Base-by-base conservation (phyloP, 2,329 filamentous ascomycete species). In the Anthostomella pinea region DNA sequence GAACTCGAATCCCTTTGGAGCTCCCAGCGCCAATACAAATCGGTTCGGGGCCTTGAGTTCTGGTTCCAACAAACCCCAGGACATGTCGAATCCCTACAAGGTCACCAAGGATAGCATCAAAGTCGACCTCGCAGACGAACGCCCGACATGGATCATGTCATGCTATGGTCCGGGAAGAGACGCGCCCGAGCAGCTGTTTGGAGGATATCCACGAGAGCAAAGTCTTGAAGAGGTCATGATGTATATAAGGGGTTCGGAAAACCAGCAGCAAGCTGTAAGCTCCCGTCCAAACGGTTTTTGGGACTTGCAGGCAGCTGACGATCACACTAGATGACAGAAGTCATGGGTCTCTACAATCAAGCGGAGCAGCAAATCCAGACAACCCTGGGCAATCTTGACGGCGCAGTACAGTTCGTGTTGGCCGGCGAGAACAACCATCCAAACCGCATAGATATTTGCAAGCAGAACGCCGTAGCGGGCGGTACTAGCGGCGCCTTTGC, bases 201-300 rank as follows among this genome's bases (percentile, higher is more conserved):
- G 88, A 34, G 89, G 88, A 2, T 74, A 72, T 28, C 72, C 78
- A 5, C 76, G 89, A 13, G 91, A 97, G 60, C 84, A 89, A 60
- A 95, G 88, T 54, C 84, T 85, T 25, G 91, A 97, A 60, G 91
- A 97, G 63, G 76, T 95, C 58, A 77, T 89, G 32, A 58, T 90
- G 15, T 83, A 88, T 56, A 90, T 91, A 55, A 69, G 81, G 52
- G 54, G 43, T 17, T 48, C 54, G 19, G 30, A 43, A 15, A 57
- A 60, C 31, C 51, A 43, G 21, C 55, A 58, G 37, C 65, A 67
- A 37, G 75, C 73, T 35, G 73, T 78, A 59, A 37, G 69, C 18
- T 21, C 5, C 18, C 11, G 11, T 11, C 7, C n/a, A 13, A 9
- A 15, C 22, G 13, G 11, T n/a, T n/a, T 23, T 8, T 13, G 13